Base-by-base conservation (phyloP, 2,329 filamentous ascomycete species). In the Atkinsonella texensis region DNA sequence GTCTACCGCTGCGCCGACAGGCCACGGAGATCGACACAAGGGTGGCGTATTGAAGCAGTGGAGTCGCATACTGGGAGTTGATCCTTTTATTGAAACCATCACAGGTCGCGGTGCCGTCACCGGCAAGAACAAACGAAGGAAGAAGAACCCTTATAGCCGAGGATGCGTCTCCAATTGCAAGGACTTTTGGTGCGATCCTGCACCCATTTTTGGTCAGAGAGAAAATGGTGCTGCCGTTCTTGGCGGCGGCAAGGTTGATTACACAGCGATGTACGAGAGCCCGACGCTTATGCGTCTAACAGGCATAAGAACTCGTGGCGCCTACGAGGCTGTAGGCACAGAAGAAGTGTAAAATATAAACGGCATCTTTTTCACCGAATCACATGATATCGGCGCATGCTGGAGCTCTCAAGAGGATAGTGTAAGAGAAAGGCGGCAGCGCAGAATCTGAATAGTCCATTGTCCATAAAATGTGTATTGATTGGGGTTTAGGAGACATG, bases 111-210 rank as follows among this genome's bases (percentile, higher is more conserved):
- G 87, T 49, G 87, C 86, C 0, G 83, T 84, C 6, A 74, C 74
- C 2, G 68, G 70, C 23, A 68, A 72, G 65, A 71, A 75, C 64
- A 72, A 74, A 69, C 75, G 73, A 58, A 69, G 76, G 56, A 77
- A 77, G 63, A 75, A 75, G 57, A 98, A 97, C 65, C 90, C 90
- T 0, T 98, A 91, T 67, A 91, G 83, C 53, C 77, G 83, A 33
- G 93, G 93, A 8, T 75, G 89, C 40, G 60, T 94, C n/a, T 79
- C 83, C 53, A 98, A 98, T 64, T 98, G 93, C 69, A 85, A 81
- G 58, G 94, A 98, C 68, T 98, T 98, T 66, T 97, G 90, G 89
- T 91, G 87, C 61, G 93, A 97, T 64, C 82, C 87, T 1, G 84
- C 87, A 2, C 86, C 91, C 0, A 67, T 95, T 17, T 91, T 95